Base-by-base conservation (phyloP, 2,329 filamentous ascomycete genomes). In the Talaromyces sp. region DNA sequence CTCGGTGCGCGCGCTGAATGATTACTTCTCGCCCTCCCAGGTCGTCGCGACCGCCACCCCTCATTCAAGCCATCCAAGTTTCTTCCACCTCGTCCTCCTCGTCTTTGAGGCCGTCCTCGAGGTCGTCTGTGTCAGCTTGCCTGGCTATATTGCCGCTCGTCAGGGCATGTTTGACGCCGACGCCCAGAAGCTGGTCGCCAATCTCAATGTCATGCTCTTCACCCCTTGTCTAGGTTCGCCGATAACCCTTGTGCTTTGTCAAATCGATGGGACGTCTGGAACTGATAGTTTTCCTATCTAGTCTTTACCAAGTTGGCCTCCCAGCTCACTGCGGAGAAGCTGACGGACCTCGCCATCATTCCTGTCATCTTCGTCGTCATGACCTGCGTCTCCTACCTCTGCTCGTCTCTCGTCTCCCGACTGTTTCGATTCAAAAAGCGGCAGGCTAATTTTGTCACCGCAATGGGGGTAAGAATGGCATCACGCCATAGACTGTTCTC, bases 251-350 rank as follows among this genome's bases (percentile, higher is more conserved):
- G 9, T 43, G 13, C 26, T 17, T 19, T 19, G 53, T 35, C 32
- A 35, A 14, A 6, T 14, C 32, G 3, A 24, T 17, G n/a, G 32
- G 27, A 53, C 17, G 6, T 14, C 9, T 8, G 17, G 7, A 38
- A 24, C 35, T 32, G 6, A 49, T 9, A 6, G 10, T n/a, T 27
- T 19, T 38, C 29, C 19, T 31, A 17, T 46, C 27, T 65, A 95
- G 92, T 99, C 75, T 99, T 98, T 76, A 96, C 91, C 17, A 99
- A 99, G 77, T 84, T 99, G 43, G 95, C 93, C 7, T 96, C 92
- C 1, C 93, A 99, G 76, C 84, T 99, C 61, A 96, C 90, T 52
- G 90, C 92, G 58, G 89, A 95, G 63, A 97, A 96, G 76, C 84
- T 99, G 56, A 82, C 86, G 64, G 95, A 98, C 60, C 84, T 99